Evolutionary conservation across 1,139 yeast species (phyloP).

Genomic region (Saccharomyces hybrid): DNA sequence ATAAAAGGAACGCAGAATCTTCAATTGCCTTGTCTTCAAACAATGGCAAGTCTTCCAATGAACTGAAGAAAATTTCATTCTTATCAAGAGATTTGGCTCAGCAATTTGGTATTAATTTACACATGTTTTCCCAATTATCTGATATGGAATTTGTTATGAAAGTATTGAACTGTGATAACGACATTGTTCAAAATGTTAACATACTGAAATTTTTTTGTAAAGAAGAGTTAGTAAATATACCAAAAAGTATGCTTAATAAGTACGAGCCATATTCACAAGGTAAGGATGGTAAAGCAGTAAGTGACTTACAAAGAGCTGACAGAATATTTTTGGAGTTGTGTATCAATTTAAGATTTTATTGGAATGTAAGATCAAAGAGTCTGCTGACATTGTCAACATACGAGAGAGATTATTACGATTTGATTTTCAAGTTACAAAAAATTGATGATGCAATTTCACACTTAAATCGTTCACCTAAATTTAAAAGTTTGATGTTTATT

Average conservation of each 20-base stretch:
- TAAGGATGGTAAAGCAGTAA: conserved; percentile 50
- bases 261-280: conserved; percentile 66
- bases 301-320: conserved; percentile 71
- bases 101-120: conserved; percentile 88
- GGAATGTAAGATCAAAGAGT: conserved; percentile 83
- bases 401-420: conserved; percentile 65
- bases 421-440: conserved; percentile 51
- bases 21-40: neutral
- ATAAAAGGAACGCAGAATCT: conserved; percentile 26
- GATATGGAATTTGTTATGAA: conserved; percentile 59
- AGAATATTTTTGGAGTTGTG: conserved; percentile 69
- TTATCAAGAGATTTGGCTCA: conserved; percentile 77
- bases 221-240: conserved; percentile 64
- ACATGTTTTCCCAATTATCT: conserved; percentile 56
- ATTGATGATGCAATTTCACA: conserved; percentile 62
- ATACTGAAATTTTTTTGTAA: conserved; percentile 76
- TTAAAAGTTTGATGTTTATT: conserved; percentile 61
- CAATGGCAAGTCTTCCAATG: conserved; percentile 9
- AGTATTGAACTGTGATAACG: conserved; percentile 65
- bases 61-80: conserved; percentile 43
- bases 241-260: conserved; percentile 55
- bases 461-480: conserved; percentile 53
- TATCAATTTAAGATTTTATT: conserved; percentile 69
- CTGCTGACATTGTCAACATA: conserved; percentile 59
- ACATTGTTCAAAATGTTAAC: conserved; percentile 57